These are phyloP conservation scores for Acer negundo DNA, from an alignment of 345 rosid genomes.

Conservation along the genomic window DNA sequence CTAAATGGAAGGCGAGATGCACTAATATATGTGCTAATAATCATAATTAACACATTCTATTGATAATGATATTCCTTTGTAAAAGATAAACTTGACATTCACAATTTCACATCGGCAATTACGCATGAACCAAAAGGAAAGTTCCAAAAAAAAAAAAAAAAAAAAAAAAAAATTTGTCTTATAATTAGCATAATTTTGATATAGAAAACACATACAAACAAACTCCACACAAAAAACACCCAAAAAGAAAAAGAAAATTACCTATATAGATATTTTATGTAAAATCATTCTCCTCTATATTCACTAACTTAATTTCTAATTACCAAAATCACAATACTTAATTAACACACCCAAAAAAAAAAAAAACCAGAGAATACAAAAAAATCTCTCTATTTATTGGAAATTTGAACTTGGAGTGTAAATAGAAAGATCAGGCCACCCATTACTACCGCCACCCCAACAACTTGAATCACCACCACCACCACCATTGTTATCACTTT, in stretches of 20 bases:
- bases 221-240: constrained; percentile 12
- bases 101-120: too few species aligned
- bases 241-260: not conserved
- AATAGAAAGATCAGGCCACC: constrained; percentile 76
- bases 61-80: too few species aligned
- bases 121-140: too few species aligned
- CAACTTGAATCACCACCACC: constrained; percentile 36
- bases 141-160: not conserved
- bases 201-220: constrained; percentile 15
- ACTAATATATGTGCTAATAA: too few species aligned
- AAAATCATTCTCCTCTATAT: not conserved
- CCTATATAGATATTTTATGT: constrained; percentile 15
- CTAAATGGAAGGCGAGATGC: too few species aligned
- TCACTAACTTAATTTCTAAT: constrained; percentile 10
- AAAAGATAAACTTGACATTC: too few species aligned
- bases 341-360: not conserved
- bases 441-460: constrained; percentile 44
- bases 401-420: constrained; percentile 60
- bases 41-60: too few species aligned
- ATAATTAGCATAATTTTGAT: not conserved
- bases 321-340: constrained; percentile 16
- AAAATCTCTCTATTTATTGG: constrained; percentile 23
- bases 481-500: constrained; percentile 23
- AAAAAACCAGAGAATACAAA: not conserved
- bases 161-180: not conserved